phyloP scores from a whole-genome alignment of 495 filamentous ascomycete genomes.

The Cryomyces antarcticus region DNA sequence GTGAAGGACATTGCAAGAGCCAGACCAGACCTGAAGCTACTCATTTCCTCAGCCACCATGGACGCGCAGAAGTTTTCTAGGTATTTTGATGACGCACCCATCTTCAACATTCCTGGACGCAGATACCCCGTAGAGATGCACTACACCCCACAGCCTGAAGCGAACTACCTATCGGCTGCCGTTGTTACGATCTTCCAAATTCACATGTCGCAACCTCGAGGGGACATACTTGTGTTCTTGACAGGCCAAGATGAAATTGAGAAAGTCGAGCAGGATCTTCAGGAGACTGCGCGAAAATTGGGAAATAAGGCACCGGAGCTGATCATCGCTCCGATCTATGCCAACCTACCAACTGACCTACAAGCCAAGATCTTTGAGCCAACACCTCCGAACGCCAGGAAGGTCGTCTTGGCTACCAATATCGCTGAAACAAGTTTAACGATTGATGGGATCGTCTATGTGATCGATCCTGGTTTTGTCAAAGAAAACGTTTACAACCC shows the following conservation, averaged over 20 bases:
- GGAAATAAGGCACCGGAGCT: constrained; percentile 49
- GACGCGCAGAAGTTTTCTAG: constrained; percentile 82
- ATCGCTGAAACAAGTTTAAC: constrained; percentile 93
- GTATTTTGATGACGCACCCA: constrained; percentile 89
- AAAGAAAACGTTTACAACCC: constrained; percentile 95
- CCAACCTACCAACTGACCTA: constrained; percentile 70
- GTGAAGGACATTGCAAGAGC: constrained; percentile 82
- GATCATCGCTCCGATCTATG: constrained; percentile 68
- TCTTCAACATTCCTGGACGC: constrained; percentile 89
- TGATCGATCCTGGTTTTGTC: constrained; percentile 81
- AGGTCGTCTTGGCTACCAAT: constrained; percentile 88
- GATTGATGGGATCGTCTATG: constrained; percentile 82
- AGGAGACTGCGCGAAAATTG: constrained; percentile 56
- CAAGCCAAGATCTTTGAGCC: constrained; percentile 88
- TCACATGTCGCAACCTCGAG: constrained; percentile 61
- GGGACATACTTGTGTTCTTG: constrained; percentile 85
- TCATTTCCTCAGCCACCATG: constrained; percentile 91
- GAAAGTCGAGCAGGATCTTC: constrained; percentile 50
- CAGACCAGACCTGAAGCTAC: constrained; percentile 69
- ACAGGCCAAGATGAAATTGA: constrained; percentile 93
- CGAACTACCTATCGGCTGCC: constrained; percentile 80
- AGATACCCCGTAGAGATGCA: constrained; percentile 82
- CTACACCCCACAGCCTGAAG: constrained; percentile 81
- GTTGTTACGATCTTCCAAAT: constrained; percentile 95
- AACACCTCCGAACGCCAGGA: constrained; percentile 64